Conservation (phyloP, 768 basidiomycete species). For the Russula virescens region DNA sequence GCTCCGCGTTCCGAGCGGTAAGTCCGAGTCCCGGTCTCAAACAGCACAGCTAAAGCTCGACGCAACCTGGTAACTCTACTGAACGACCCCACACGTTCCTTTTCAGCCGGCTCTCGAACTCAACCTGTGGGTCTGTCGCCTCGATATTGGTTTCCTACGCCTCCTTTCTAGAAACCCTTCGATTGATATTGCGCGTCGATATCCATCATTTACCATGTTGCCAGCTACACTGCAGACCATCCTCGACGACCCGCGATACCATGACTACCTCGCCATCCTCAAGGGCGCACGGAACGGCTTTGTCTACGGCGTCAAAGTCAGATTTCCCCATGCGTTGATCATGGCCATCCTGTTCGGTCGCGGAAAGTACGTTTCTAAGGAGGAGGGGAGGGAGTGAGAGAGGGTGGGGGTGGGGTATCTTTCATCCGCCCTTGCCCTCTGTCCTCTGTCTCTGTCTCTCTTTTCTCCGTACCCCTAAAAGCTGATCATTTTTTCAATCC, state of each 20-base stretch:
- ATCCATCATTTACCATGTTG: conserved; percentile 24
- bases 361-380: conserved; percentile 67
- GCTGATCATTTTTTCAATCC: conserved; percentile 15
- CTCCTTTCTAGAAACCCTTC: neutral
- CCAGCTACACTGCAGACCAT: conserved; percentile 29
- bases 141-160: too few relatives aligned
- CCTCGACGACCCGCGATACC: conserved; percentile 66
- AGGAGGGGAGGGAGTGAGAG: too few relatives aligned
- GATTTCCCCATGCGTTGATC: conserved; percentile 93
- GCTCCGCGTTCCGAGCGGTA: neutral
- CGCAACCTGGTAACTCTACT: too few relatives aligned
- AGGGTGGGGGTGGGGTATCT: too few relatives aligned
- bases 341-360: conserved; percentile 94
- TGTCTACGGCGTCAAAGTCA: conserved; percentile 85
- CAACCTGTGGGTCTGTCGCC: too few relatives aligned
- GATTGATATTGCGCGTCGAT: too few relatives aligned
- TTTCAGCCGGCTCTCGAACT: too few relatives aligned
- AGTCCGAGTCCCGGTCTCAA: neutral
- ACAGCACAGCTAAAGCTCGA: too few relatives aligned
- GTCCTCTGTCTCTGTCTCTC: neutral
- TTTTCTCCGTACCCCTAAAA: too few relatives aligned
- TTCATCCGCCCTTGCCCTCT: neutral
- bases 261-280: conserved; percentile 87
- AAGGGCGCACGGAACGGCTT: conserved; percentile 92
- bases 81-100: too few relatives aligned